Evolutionary conservation across 1,284 basidiomycete genomes (phyloP).

Genomic region (Ustilago tritici): DNA sequence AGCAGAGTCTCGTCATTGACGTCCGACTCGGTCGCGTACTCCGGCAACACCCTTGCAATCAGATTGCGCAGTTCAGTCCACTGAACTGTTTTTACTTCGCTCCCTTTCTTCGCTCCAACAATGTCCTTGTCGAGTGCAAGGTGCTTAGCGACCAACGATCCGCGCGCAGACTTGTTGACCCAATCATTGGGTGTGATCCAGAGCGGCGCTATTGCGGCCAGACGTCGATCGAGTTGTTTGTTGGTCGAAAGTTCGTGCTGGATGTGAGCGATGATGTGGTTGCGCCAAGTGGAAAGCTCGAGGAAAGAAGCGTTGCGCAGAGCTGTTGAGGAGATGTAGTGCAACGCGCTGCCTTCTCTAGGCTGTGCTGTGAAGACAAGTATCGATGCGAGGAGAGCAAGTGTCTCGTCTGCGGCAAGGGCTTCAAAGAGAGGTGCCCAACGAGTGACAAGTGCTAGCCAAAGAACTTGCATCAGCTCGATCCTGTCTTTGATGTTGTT

Average conservation of each 20-base stretch:
- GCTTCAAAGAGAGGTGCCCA: slow-evolving; percentile 47
- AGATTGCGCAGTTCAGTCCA: slow-evolving; percentile 30
- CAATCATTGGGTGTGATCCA: slow-evolving; percentile 33
- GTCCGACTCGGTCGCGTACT: slow-evolving; percentile 21
- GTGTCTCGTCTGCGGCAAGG: slow-evolving; percentile 5
- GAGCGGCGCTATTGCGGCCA: slow-evolving; percentile 24
- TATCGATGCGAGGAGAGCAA: slow-evolving; percentile 22
- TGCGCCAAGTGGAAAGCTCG: slow-evolving; percentile 51
- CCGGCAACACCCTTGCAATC: slow-evolving; percentile 19
- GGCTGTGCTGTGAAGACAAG: slow-evolving; percentile 13
- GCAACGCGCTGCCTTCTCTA: slow-evolving; percentile 10
- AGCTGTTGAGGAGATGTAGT: slow-evolving; percentile 25
- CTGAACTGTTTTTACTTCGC: background rate
- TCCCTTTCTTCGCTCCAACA: slow-evolving; percentile 1
- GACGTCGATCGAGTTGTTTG: slow-evolving; percentile 4
- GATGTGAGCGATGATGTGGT: slow-evolving; percentile 21
- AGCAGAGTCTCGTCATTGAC: slow-evolving; percentile 16
- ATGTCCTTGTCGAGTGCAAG: slow-evolving; percentile 31
- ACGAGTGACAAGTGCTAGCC: slow-evolving; percentile 48
- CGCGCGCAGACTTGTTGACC: slow-evolving; percentile 33
- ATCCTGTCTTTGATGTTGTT: background rate
- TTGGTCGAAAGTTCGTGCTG: slow-evolving; percentile 9
- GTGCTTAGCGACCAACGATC: slow-evolving; percentile 19
- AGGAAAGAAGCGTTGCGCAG: slow-evolving; percentile 50
- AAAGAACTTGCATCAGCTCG: slow-evolving; percentile 42